Percentiles rank a stretch among this genome's conserved stretches.
Evolutionary conservation across 2,329 filamentous ascomycete species (phyloP).

Genomic region (Sclerotinia minor): DNA sequence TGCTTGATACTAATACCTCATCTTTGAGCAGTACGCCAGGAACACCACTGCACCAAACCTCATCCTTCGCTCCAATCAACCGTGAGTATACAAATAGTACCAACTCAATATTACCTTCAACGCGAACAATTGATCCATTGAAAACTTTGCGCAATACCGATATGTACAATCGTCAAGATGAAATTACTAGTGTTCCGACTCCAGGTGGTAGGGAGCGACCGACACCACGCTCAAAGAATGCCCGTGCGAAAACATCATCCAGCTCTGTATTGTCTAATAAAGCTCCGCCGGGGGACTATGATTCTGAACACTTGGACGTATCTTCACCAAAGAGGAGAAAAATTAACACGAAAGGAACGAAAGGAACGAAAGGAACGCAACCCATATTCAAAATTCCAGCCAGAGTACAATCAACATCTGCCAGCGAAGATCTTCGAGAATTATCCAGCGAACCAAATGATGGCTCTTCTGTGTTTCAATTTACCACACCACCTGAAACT

Average conservation of each 20-base stretch:
- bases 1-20: background rate
- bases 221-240: conserved; percentile 20
- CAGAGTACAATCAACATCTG: background rate
- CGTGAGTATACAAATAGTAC: background rate
- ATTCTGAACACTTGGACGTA: background rate
- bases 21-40: background rate
- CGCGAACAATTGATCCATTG: conserved; percentile 28
- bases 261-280: conserved; percentile 23
- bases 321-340: conserved; percentile 16
- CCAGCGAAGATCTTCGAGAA: background rate
- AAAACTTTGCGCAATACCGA: conserved; percentile 28
- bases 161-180: conserved; percentile 28
- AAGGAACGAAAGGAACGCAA: conserved; percentile 11
- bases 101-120: conserved; percentile 9
- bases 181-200: conserved; percentile 4
- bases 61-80: conserved; percentile 36
- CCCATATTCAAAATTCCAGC: conserved; percentile 18
- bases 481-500: conserved; percentile 28
- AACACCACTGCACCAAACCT: background rate
- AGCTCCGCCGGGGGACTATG: background rate
- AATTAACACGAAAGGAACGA: conserved; percentile 1
- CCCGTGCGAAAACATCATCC: conserved; percentile 26
- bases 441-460: background rate
- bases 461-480: conserved; percentile 20
- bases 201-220: conserved; percentile 27